Base-by-base conservation (phyloP, 257 asterid species). In the Handroanthus guayacan region DNA sequence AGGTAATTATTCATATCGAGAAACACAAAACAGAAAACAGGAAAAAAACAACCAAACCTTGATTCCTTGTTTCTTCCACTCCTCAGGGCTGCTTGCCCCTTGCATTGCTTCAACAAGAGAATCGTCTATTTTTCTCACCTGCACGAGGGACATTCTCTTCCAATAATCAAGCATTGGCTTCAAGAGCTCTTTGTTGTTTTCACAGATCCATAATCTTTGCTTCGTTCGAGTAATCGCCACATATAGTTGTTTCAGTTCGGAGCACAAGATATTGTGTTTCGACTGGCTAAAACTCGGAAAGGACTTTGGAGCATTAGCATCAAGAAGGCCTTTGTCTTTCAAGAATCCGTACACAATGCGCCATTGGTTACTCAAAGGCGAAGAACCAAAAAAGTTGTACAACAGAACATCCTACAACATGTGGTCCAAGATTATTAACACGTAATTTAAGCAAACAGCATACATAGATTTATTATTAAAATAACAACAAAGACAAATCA, bases 141-240 rank as follows among this genome's bases (percentile, higher is more conserved):
- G 87, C 47, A 91, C 89, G 9, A 87, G 87, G 25, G 83, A 64
- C 82, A 85, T 41, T 64, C 77, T 84, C 62, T 55, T 88, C 97
- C 95, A 89, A 45, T 86, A 89, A 34, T 89, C 92, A 52, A 79
- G 86, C 86, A 91, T 91, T 31, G 95, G 95, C 80, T 66, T 81
- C 4, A 88, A 86, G 36, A 75, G 7, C 67, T 87, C 93, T 20
- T 84, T 83, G 5, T 44, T 47, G 67, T 76, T 82, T 25, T 25
- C 31, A 25, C 31, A 25, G 31, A 25, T 25, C 31, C 31, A 25
- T 25, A 25, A 25, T 25, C 31, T 25, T 25, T 25, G 31, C 31
- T 25, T 25, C 31, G 31, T 25, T 25, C 31, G 31, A 25, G 31
- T 25, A 25, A 25, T 25, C 31, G 31, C 31, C 31, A 25, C 31